Evolutionary conservation across 176 grass and related monocot species (phyloP), one percentile per base, ranked within the genome.

Genomic region (Juncus inflexus): DNA sequence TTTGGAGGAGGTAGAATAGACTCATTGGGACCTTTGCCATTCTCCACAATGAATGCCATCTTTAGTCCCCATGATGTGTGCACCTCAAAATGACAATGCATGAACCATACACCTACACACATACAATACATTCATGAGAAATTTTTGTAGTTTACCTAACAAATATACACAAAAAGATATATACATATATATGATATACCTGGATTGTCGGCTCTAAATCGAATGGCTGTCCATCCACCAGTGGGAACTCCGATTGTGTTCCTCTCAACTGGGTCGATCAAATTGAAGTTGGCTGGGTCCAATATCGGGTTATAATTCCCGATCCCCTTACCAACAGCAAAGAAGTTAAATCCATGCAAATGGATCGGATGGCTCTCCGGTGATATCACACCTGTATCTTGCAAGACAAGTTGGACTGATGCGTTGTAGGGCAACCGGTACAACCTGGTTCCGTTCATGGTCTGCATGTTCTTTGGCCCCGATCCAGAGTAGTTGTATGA

Each of bases 21-120:
- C 70, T 95, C 81, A n/a, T 74, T 66, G 4, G 82, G 74, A 14
- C 74, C 60, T n/a, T 78, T 78, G 6, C 85, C 85, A 43, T 95
- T 78, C 28, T 86, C 79, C 72, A 94, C 81, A 8, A 94, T 56
- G 60, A 94, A 94, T 0, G 70, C 84, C 89, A 94, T 94, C 76
- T 88, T 85, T 37, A 94, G 67, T 8, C 89, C 84, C 89, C 89
- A 94, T 37, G 81, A 77, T 12, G 70, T 94, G 84, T 88, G 89
- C 66, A 87, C 84, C 65, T 91, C 89, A 11, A 91, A 82, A 79
- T 91, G 84, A 60, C 84, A 91, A 58, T 87, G 89, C 81, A 94
- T 40, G 74, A 94, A 87, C 89, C 81, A 94, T 69, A 88, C 84
- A 58, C 89, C 82, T 95, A 67, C 42, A 66, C 15, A 55, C 38